Conservation (phyloP, 2,329 filamentous ascomycete genomes). For the Fusarium papillatum region DNA sequence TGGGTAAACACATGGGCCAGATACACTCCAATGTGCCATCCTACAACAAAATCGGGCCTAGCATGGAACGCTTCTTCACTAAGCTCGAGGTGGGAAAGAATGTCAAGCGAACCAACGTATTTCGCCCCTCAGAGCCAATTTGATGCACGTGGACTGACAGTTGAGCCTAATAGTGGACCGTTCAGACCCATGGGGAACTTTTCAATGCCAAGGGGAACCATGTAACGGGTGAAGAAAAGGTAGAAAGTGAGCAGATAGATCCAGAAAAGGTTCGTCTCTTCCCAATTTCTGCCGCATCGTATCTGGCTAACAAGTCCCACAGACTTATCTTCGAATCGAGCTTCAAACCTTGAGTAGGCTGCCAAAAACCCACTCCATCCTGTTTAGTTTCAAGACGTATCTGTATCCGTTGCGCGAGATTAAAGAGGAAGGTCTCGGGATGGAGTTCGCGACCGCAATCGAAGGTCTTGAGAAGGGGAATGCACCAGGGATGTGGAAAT, state of each 20-base stretch:
- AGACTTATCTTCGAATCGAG: conserved; percentile 1
- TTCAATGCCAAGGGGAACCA: conserved; percentile 29
- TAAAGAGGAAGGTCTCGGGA: neutral
- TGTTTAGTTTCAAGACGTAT: neutral
- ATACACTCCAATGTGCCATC: conserved; percentile 56
- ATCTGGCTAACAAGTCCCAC: neutral
- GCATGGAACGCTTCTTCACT: conserved; percentile 67
- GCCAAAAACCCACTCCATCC: neutral
- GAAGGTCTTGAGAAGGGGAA: conserved; percentile 65
- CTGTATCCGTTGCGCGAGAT: neutral
- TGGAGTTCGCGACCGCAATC: conserved; percentile 60
- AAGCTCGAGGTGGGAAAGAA: conserved; percentile 61
- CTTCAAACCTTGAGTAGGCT: neutral
- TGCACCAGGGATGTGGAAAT: conserved; percentile 66
- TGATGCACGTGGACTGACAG: neutral
- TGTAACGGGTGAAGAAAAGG: conserved; percentile 9
- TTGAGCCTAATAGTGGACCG: conserved; percentile 19
- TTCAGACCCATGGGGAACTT: conserved; percentile 17
- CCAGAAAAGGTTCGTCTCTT: neutral
- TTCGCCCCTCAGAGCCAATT: neutral
- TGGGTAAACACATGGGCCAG: conserved; percentile 62
- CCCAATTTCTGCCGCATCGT: neutral
- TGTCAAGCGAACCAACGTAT: conserved; percentile 63
- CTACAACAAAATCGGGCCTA: conserved; percentile 66
- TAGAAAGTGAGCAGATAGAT: conserved; percentile 13